Base-by-base conservation (phyloP, 805 yeast genomes). In the Helenozyma baotianmanensis region DNA sequence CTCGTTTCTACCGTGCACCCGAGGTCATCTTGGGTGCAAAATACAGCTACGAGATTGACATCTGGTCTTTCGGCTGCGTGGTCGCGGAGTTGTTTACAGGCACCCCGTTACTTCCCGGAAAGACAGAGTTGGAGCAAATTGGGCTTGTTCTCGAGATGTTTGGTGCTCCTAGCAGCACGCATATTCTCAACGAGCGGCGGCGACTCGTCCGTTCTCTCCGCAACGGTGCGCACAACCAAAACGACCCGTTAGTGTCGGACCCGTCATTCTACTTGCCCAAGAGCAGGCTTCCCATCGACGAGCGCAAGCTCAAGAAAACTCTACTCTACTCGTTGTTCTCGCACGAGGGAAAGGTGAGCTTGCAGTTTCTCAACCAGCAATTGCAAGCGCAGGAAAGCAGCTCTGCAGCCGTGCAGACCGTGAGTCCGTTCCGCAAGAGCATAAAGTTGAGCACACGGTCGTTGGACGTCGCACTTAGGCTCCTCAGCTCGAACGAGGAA, bases 31-130 rank as follows among this genome's bases (percentile, higher is more conserved):
- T 83, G 3, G 92, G 90, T 1, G 73, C 82, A 9, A 61, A 76
- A 21, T 82, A 82, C 47, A 53, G 63, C 38, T 53, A 55, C n/a
- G 67, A 60, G 43, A 74, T 76, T 23, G 96, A 87, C 55, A 86
- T 95, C 84, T 87, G 95, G 87, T 85, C 95, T 0, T 60, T 88
- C 21, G 96, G 96, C 0, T 82, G 95, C 29, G 80, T 87, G 6
- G 62, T 80, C 30, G 45, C 47, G 2, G 50, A 46, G 19, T 32
- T 46, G n/a, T 46, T 37, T 27, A 33, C 47, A 1, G 50, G 50
- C 8, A 14, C 35, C 15, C 50, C 50, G 9, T 21, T 46, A 6
- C 33, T 46, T 9, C 47, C 50, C 1, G 50, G 50, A 11, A 61
- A 58, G 26, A 66, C 66, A 35, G 80, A 76, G 40, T 51, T 59